A percentile compares a stretch with the other conserved stretches of the same genome.
These are phyloP conservation scores for Schizonepeta tenuifolia DNA, from an alignment of 257 asterid species.

Conservation along the genomic window DNA sequence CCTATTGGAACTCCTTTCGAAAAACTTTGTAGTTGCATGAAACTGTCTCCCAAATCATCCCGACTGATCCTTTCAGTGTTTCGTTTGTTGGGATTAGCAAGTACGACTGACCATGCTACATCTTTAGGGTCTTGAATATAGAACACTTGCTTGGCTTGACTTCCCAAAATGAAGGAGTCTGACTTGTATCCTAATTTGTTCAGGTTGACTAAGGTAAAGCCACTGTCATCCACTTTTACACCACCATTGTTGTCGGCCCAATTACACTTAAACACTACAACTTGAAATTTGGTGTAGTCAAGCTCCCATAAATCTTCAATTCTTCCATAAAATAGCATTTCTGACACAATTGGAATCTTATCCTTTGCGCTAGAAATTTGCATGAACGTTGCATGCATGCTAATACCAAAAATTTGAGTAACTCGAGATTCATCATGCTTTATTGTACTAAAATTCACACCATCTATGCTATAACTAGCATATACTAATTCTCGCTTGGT, in stretches of 20 bases:
- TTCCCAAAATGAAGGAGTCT: too few species aligned
- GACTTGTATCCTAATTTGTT: too few species aligned
- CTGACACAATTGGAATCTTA: neutral
- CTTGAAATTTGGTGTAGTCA: neutral
- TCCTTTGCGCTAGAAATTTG: neutral
- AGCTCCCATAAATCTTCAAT: neutral
- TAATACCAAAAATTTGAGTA: neutral
- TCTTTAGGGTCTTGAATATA: neutral
- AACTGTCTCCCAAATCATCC: slow-evolving; percentile 6
- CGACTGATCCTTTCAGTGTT: neutral
- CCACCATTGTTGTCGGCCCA: too few species aligned
- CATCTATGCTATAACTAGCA: too few species aligned
- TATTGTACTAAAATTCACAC: too few species aligned
- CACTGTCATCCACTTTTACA: too few species aligned
- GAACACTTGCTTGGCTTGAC: neutral
- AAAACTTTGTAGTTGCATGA: too few species aligned
- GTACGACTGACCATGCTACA: neutral
- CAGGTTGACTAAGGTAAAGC: too few species aligned
- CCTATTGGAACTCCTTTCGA: too few species aligned
- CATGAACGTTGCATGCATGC: neutral
- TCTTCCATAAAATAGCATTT: neutral
- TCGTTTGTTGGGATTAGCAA: neutral
- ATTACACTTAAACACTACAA: neutral
- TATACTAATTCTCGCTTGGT: neutral
- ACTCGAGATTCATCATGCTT: neutral